A percentile compares a stretch with the other conserved stretches of the same genome.
Conservation (phyloP, 768 basidiomycete genomes). For the Royoungia palumana region DNA sequence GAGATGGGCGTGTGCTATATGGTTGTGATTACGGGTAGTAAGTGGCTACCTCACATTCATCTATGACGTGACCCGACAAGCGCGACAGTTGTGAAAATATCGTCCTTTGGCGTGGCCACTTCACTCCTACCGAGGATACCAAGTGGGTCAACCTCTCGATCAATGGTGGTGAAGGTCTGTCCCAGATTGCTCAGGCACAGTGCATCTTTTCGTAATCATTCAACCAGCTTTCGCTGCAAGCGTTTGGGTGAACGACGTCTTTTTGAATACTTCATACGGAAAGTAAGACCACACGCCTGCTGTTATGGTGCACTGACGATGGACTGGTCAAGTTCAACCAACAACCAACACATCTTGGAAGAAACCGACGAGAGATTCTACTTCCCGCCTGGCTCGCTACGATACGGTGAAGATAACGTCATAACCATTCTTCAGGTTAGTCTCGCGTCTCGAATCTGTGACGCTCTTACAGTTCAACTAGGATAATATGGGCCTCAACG, state of each 20-base stretch:
- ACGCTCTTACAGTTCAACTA: conserved; percentile 23
- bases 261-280: conserved; percentile 70
- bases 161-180: conserved; percentile 72
- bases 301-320: conserved; percentile 1
- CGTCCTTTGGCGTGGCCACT: conserved; percentile 82
- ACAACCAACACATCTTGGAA: conserved; percentile 54
- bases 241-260: conserved; percentile 73
- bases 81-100: conserved; percentile 69
- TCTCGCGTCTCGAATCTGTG: not conserved
- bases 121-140: conserved; percentile 56
- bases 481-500: conserved; percentile 81
- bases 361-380: conserved; percentile 66
- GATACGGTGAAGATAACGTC: conserved; percentile 59
- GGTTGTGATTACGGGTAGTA: conserved; percentile 88
- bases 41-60: conserved; percentile 23
- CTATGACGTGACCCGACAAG: conserved; percentile 2
- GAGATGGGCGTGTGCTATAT: conserved; percentile 75
- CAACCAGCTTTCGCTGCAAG: conserved; percentile 69
- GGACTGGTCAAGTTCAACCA: conserved; percentile 48
- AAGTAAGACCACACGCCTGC: conserved; percentile 45
- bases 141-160: conserved; percentile 71
- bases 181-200: not conserved
- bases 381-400: conserved; percentile 57
- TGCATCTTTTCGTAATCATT: not conserved
- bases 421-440: conserved; percentile 72